A percentile compares a stretch with the other conserved stretches of the same genome.
phyloP scores from a whole-genome alignment of 805 yeast genomes.

The Metschnikowia continentalis region DNA sequence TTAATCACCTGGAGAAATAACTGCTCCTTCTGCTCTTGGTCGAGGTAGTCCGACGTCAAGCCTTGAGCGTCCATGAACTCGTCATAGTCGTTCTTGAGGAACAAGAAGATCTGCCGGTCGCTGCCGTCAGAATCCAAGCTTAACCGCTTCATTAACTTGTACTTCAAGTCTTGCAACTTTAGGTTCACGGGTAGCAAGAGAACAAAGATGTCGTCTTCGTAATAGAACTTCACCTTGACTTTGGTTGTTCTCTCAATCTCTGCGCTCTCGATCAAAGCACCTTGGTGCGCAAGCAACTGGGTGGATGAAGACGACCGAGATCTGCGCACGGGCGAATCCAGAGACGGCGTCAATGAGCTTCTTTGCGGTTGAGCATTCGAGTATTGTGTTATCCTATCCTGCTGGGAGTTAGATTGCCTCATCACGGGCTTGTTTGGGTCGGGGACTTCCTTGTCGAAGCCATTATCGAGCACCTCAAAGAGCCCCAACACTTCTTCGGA shows the following conservation, averaged over 20 bases:
- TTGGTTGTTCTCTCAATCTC: slow-evolving; percentile 25
- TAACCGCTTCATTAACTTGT: slow-evolving; percentile 48
- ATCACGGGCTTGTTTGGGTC: slow-evolving; percentile 33
- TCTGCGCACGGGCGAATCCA: slow-evolving; percentile 18
- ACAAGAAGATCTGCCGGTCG: slow-evolving; percentile 29
- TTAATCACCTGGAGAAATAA: slow-evolving; percentile 35
- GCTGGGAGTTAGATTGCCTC: slow-evolving; percentile 43
- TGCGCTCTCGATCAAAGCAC: neutral
- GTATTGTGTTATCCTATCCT: slow-evolving; percentile 51
- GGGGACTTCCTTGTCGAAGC: slow-evolving; percentile 53
- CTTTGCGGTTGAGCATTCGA: slow-evolving; percentile 29
- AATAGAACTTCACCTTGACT: slow-evolving; percentile 69
- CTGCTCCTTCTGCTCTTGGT: slow-evolving; percentile 22
- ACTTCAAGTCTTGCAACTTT: slow-evolving; percentile 45
- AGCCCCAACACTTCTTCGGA: slow-evolving; percentile 64
- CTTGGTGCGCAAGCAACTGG: slow-evolving; percentile 14
- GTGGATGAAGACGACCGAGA: slow-evolving; percentile 21
- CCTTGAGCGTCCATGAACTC: slow-evolving; percentile 32
- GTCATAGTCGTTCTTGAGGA: slow-evolving; percentile 40
- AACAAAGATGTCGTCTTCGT: slow-evolving; percentile 78
- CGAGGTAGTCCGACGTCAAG: slow-evolving; percentile 26
- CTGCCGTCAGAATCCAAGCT: slow-evolving; percentile 33
- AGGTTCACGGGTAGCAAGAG: slow-evolving; percentile 50
- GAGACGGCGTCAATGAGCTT: slow-evolving; percentile 27
- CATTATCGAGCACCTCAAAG: slow-evolving; percentile 58